Evolutionary conservation across 2,329 filamentous ascomycete species (phyloP).

Genomic region (Phaeosphaeria sp.): DNA sequence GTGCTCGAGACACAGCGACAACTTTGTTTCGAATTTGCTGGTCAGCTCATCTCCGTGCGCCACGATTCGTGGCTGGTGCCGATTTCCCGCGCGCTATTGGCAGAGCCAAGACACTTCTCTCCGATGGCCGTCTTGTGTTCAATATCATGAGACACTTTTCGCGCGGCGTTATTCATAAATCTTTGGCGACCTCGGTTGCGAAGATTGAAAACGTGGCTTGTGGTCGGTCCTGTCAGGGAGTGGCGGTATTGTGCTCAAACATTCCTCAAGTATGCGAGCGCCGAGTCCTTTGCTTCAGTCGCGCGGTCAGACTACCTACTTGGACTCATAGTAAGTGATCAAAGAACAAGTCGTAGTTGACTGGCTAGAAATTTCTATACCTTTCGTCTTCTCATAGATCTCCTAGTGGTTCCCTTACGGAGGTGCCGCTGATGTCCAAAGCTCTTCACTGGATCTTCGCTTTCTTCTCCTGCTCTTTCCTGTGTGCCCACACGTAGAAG

Average conservation of each 20-base stretch:
- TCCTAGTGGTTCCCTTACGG: too few relatives aligned
- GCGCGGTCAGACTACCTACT: neutral
- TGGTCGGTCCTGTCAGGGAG: neutral
- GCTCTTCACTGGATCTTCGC: conserved; percentile 7
- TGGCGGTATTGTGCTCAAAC: neutral
- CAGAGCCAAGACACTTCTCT: conserved; percentile 1
- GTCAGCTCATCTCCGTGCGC: neutral
- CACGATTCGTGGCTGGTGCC: conserved; percentile 4
- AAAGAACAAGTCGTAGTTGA: neutral
- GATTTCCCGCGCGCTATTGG: conserved; percentile 1
- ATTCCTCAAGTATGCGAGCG: neutral
- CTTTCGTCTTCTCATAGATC: too few relatives aligned
- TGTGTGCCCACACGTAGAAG: conserved; percentile 46
- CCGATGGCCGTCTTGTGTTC: conserved; percentile 7
- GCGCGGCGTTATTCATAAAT: neutral
- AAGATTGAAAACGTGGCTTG: neutral
- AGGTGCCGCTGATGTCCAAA: neutral
- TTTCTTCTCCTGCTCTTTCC: conserved; percentile 26
- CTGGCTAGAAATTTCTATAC: neutral
- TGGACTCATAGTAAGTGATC: neutral
- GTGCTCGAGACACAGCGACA: neutral
- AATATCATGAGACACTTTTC: neutral
- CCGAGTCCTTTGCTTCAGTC: neutral
- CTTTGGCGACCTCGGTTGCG: neutral
- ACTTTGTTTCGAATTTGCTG: neutral